Base-by-base conservation (phyloP, 2,329 filamentous ascomycete genomes). In the Neurospora crassa region DNA sequence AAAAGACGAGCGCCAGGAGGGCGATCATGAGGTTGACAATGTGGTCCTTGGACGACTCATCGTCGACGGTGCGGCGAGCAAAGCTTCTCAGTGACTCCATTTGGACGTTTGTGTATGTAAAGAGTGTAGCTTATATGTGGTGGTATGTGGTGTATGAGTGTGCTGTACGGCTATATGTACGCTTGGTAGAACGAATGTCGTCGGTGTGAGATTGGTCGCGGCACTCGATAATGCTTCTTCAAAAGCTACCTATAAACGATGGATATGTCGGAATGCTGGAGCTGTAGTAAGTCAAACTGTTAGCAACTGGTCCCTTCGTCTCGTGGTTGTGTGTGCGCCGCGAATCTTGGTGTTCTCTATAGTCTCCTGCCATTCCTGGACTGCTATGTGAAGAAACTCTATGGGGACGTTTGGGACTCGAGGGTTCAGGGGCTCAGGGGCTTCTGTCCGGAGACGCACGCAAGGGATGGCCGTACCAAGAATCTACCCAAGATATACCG, bases 1-100 rank as follows among this genome's bases (percentile, higher is more conserved):
- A 81, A 76, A 96, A 88, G 76, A 95, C 84, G 67, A 99, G 85
- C 74, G 90, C 90, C 76, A 98, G 85, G 70, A 98, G 87, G 72
- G 89, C 87, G 76, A 97, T 91, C 79, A 97, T 84, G 63, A 97
- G 88, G 78, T 93, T 90, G 80, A 94, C 85, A 83, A 92, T 89
- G 73, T 40, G 59, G 72, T 82, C 82, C 74, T 85, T 83, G 72
- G 79, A 79, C 72, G 82, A 77, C 72, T 81, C 82, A 76, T 89
- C 87, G 78, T 71, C 70, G 74, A 90, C 76, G 79, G 80, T 79
- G 73, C 83, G 81, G 76, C 81, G 77, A 70, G 82, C 71, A 72
- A 83, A 73, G 69, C 76, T 78, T 72, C 77, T 79, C 75, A 83
- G 78, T 67, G 80, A 79, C 75, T 80, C 79, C 81, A 83, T 83